Conservation (phyloP, 768 basidiomycete genomes). For the Lyophyllum decastes region DNA sequence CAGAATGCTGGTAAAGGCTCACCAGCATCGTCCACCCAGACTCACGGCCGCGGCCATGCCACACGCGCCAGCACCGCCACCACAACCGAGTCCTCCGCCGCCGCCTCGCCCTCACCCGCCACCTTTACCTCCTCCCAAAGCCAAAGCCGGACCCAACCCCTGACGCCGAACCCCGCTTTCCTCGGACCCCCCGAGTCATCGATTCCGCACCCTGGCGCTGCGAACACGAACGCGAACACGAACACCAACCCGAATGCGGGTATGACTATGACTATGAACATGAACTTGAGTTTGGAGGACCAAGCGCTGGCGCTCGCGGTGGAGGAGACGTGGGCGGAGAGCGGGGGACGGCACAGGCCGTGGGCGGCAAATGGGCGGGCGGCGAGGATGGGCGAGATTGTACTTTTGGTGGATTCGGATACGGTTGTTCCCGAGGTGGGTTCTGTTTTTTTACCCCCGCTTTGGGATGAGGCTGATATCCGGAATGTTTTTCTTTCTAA, state of each 20-base stretch:
- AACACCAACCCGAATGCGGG: too few relatives aligned
- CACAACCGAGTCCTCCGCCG: neutral
- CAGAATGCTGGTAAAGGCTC: neutral
- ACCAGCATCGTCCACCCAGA: too few relatives aligned
- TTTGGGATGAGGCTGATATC: too few relatives aligned
- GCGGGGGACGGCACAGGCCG: constrained; percentile 51
- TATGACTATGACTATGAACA: too few relatives aligned
- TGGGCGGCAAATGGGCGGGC: constrained; percentile 77
- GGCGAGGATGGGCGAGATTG: constrained; percentile 71
- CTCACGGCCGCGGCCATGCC: neutral
- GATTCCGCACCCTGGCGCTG: too few relatives aligned
- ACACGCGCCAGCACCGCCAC: neutral
- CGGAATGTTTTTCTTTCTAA: too few relatives aligned
- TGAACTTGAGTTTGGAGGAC: constrained; percentile 53
- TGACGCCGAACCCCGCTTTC: constrained; percentile 5
- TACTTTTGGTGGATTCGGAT: constrained; percentile 81
- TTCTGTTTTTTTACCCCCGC: too few relatives aligned
- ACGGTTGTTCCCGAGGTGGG: constrained; percentile 67
- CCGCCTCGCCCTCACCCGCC: too few relatives aligned
- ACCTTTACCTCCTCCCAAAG: neutral
- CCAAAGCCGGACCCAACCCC: neutral
- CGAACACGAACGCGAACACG: too few relatives aligned
- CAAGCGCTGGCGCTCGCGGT: constrained; percentile 71
- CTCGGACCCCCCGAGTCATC: constrained; percentile 4
- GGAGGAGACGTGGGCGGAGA: constrained; percentile 67